Evolutionary conservation across 2,329 filamentous ascomycete genomes (phyloP).

Genomic region (Colletotrichum scovillei): DNA sequence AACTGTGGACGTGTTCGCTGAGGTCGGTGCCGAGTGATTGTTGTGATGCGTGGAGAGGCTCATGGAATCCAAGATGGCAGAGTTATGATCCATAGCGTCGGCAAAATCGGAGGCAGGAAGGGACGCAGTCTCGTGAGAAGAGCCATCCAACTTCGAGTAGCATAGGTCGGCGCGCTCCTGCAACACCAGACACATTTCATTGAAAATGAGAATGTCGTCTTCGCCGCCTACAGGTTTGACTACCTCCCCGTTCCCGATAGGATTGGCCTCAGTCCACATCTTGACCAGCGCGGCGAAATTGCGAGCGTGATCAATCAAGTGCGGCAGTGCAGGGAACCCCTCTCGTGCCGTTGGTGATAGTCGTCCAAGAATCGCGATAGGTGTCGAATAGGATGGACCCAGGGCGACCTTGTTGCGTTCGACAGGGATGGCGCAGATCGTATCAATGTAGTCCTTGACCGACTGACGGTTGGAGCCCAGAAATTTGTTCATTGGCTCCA

Average conservation of each 20-base stretch:
- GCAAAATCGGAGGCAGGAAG: constrained; percentile 51
- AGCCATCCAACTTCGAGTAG: constrained; percentile 59
- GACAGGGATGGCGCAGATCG: constrained; percentile 83
- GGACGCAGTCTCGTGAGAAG: constrained; percentile 52
- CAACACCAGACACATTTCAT: constrained; percentile 60
- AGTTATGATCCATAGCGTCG: constrained; percentile 59
- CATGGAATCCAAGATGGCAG: constrained; percentile 50
- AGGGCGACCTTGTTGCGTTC: constrained; percentile 73
- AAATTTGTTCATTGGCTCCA: constrained; percentile 98
- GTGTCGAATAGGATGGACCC: constrained; percentile 82
- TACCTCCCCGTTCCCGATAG: constrained; percentile 40
- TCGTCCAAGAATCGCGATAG: constrained; percentile 87
- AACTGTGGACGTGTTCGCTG: constrained; percentile 36
- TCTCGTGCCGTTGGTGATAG: constrained; percentile 85
- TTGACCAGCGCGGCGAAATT: constrained; percentile 87
- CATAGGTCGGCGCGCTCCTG: constrained; percentile 64
- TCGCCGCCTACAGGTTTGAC: constrained; percentile 40
- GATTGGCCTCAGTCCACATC: constrained; percentile 75
- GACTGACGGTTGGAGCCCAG: constrained; percentile 78
- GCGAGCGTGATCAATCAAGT: constrained; percentile 88
- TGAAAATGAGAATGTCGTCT: constrained; percentile 66
- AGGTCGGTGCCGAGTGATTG: constrained; percentile 30
- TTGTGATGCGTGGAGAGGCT: constrained; percentile 49
- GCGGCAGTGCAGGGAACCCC: constrained; percentile 92
- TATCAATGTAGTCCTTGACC: constrained; percentile 89